A percentile compares a stretch with the other conserved stretches of the same genome.
Evolutionary conservation across 192 early-diverging fungal species (phyloP).

Genomic region (Pilaira anomala): DNA sequence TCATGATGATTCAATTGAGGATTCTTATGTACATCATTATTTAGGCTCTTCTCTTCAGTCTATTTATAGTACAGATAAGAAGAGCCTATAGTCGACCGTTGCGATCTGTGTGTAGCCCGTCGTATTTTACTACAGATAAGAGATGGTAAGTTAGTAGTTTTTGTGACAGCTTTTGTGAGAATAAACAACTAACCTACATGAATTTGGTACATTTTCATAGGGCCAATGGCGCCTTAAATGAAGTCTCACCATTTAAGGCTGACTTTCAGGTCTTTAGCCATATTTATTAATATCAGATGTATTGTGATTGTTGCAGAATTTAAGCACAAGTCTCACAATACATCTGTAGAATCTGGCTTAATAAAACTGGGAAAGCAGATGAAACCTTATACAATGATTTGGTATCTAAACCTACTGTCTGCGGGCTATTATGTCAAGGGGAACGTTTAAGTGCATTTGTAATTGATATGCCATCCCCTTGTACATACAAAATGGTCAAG

Average conservation of each 20-base stretch:
- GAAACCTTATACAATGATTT: constrained; percentile 1
- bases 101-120: too few species aligned
- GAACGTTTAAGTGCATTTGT: neutral
- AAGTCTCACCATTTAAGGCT: neutral
- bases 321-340: neutral
- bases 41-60: constrained; percentile 5
- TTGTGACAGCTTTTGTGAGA: neutral
- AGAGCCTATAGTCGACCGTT: too few species aligned
- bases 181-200: neutral
- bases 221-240: neutral
- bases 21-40: constrained; percentile 11
- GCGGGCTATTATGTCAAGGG: neutral
- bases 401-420: neutral
- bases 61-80: constrained; percentile 6
- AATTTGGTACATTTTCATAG: constrained; percentile 1
- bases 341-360: neutral
- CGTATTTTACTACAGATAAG: too few species aligned
- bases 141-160: constrained; percentile 11
- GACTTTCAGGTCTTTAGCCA: neutral
- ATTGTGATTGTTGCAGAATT: constrained; percentile 1
- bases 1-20: constrained; percentile 14
- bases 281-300: neutral
- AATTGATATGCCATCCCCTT: constrained; percentile 8
- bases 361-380: constrained; percentile 5
- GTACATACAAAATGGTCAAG: neutral